Conservation (phyloP, 768 basidiomycete genomes). For the Lanmaoa pseudosensibilis region DNA sequence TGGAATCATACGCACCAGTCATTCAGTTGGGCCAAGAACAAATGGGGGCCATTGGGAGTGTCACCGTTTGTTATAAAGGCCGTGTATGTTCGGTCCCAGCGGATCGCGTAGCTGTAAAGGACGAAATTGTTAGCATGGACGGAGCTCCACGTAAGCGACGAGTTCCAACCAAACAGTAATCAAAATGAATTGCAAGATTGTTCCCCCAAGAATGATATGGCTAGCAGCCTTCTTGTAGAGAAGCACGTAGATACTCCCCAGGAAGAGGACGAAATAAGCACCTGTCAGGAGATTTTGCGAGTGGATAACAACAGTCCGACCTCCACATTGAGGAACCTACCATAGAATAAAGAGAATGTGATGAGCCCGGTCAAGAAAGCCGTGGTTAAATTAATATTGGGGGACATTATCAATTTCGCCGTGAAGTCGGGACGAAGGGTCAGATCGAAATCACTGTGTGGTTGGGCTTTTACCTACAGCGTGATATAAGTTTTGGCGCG, state of each 20-base stretch:
- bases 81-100: slow-evolving; percentile 7
- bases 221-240: not conserved
- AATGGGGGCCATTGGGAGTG: not conserved
- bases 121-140: not conserved
- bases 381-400: slow-evolving; percentile 5
- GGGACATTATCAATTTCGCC: not conserved
- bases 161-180: slow-evolving; percentile 4
- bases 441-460: not conserved
- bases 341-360: slow-evolving; percentile 10
- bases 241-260: slow-evolving; percentile 7
- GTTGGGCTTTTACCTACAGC: not conserved
- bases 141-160: not conserved
- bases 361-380: slow-evolving; percentile 10
- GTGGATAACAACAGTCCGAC: not conserved
- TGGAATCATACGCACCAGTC: slow-evolving; percentile 2
- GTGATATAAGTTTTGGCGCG: not conserved
- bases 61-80: slow-evolving; percentile 7
- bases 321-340: not conserved
- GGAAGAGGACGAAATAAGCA: slow-evolving; percentile 7
- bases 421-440: no score
- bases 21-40: not conserved
- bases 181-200: slow-evolving; percentile 8
- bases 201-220: not conserved
- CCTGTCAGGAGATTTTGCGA: not conserved
- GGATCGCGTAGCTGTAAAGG: slow-evolving; percentile 2